Percentiles rank a stretch among this genome's conserved stretches.
These are phyloP conservation scores for Cubamyces lactineus DNA, from an alignment of 768 basidiomycete species.

Conservation along the genomic window DNA sequence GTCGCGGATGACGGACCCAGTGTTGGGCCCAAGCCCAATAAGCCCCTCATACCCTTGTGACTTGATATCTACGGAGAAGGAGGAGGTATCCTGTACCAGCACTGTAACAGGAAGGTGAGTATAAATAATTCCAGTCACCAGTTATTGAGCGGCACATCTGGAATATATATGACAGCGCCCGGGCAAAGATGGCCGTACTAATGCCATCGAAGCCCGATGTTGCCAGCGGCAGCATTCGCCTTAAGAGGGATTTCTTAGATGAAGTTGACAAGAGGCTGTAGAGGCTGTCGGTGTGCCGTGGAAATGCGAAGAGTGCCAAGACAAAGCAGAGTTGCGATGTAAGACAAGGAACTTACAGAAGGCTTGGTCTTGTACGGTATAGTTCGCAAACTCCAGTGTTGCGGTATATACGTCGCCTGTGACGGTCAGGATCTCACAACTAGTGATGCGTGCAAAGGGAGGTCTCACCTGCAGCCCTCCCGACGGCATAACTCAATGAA, in stretches of 20 bases:
- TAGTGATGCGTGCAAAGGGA: neutral
- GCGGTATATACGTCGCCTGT: constrained; percentile 61
- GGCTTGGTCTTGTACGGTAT: constrained; percentile 64
- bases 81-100: constrained; percentile 61
- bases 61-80: constrained; percentile 64
- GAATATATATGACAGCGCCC: neutral
- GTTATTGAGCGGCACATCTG: neutral
- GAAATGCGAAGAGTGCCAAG: neutral
- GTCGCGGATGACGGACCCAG: constrained; percentile 64
- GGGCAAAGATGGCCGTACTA: neutral
- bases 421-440: neutral
- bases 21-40: constrained; percentile 78
- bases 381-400: constrained; percentile 55
- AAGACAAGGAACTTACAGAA: constrained; percentile 49
- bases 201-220: neutral
- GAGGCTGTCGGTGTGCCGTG: neutral
- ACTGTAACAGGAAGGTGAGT: constrained; percentile 43
- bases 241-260: too few species aligned
- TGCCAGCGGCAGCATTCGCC: neutral
- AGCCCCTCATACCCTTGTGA: constrained; percentile 70
- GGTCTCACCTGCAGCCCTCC: constrained; percentile 58
- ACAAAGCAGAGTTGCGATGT: neutral
- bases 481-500: constrained; percentile 70
- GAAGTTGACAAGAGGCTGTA: too few species aligned
- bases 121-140: neutral